A percentile compares a stretch with the other conserved stretches of the same genome.
These are phyloP conservation scores for Byssothecium circinans DNA, from an alignment of 2,329 filamentous ascomycete species.

Conservation along the genomic window DNA sequence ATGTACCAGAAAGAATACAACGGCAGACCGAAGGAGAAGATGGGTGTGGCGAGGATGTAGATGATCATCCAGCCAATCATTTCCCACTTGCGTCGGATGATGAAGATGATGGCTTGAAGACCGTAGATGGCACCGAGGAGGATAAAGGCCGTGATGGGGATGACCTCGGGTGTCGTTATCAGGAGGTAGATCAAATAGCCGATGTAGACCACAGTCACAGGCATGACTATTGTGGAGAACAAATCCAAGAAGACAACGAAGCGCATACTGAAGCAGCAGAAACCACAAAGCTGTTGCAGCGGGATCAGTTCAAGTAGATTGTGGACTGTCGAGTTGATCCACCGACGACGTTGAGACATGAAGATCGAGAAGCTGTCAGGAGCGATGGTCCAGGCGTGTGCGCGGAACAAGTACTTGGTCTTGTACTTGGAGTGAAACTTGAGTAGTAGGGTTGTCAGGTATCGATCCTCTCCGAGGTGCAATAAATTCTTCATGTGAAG, in stretches of 20 bases:
- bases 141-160: slow-evolving; percentile 86
- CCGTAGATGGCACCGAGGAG: slow-evolving; percentile 95
- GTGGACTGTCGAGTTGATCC: slow-evolving; percentile 99
- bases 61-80: slow-evolving; percentile 99
- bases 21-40: slow-evolving; percentile 88
- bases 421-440: slow-evolving; percentile 94
- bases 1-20: slow-evolving; percentile 98
- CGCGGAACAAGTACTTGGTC: slow-evolving; percentile 93
- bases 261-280: slow-evolving; percentile 99
- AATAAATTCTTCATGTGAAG: slow-evolving; percentile 98
- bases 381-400: slow-evolving; percentile 95
- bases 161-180: slow-evolving; percentile 59
- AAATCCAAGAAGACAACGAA: slow-evolving; percentile 96
- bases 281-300: slow-evolving; percentile 90
- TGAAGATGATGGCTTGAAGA: slow-evolving; percentile 96
- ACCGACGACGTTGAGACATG: slow-evolving; percentile 95
- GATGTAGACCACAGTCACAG: slow-evolving; percentile 87
- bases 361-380: slow-evolving; percentile 94
- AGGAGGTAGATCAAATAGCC: slow-evolving; percentile 83
- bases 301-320: slow-evolving; percentile 96
- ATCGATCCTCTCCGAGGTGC: slow-evolving; percentile 96
- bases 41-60: slow-evolving; percentile 85
- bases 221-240: slow-evolving; percentile 87
- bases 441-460: slow-evolving; percentile 88
- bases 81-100: slow-evolving; percentile 94